Evolutionary conservation across 202 grass and related monocot species (phyloP).

Genomic region (Cymbopogon flexuosus): DNA sequence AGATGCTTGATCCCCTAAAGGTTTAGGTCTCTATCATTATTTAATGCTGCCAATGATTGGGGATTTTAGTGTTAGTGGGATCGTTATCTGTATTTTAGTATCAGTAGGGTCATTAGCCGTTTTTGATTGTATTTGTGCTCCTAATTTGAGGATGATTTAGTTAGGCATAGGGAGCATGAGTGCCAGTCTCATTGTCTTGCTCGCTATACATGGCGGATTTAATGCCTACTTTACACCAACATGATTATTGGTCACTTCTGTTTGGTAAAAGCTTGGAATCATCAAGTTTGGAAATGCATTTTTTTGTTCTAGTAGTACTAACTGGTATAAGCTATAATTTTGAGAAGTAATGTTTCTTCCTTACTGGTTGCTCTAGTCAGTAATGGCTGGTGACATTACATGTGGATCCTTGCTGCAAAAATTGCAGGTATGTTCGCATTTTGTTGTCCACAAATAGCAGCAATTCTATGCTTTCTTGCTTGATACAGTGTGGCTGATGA

Average conservation of each 20-base stretch:
- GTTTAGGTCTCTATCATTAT: not conserved
- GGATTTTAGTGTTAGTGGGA: not conserved
- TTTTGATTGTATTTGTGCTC: constrained; percentile 2
- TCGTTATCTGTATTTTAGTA: not conserved
- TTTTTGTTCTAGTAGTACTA: not conserved
- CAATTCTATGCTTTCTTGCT: not conserved
- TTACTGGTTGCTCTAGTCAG: constrained; percentile 40
- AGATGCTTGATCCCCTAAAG: constrained; percentile 3
- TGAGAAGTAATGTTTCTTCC: constrained; percentile 10
- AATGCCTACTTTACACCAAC: not conserved
- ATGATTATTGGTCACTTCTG: constrained; percentile 2
- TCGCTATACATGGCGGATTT: not conserved
- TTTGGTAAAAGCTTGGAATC: not conserved
- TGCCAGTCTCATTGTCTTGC: not conserved
- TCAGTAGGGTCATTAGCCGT: not conserved
- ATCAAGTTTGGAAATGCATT: constrained; percentile 21
- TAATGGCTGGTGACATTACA: constrained; percentile 63
- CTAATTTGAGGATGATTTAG: constrained; percentile 12
- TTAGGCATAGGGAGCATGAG: not conserved
- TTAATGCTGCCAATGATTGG: constrained; percentile 23
- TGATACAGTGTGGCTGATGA: not conserved
- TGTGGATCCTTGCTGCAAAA: constrained; percentile 89
- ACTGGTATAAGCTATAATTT: not conserved
- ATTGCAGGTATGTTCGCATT: constrained; percentile 50
- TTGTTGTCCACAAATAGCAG: not conserved